Evolutionary conservation across 208 protist genomes (phyloP).

Genomic region (Vickermania spadyakhi): DNA sequence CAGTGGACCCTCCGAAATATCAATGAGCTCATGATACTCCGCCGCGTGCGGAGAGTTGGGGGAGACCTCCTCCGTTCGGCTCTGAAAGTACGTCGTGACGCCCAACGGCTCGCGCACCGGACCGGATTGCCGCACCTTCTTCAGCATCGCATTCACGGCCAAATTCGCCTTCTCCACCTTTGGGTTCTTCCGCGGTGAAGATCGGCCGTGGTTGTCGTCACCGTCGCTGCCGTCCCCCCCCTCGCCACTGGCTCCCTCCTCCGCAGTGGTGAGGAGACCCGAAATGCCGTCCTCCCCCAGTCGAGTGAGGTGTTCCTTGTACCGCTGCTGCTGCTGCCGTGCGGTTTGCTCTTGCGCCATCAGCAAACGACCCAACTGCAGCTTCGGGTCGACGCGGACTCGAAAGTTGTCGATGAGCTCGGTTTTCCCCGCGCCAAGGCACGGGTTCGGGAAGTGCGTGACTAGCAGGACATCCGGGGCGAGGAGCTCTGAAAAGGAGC

Average conservation of each 20-base stretch:
- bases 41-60: slow-evolving; percentile 4
- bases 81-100: neutral
- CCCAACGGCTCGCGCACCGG: neutral
- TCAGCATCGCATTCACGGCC: neutral
- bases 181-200: neutral
- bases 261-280: neutral
- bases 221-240: neutral
- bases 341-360: neutral
- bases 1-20: slow-evolving; percentile 46
- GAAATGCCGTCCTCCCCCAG: neutral
- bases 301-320: neutral
- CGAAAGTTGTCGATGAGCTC: neutral
- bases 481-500: slow-evolving; percentile 49
- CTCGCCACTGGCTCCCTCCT: neutral
- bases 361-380: neutral
- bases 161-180: neutral
- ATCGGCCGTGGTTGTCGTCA: neutral
- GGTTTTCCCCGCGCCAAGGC: neutral
- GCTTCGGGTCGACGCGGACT: neutral
- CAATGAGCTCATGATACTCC: slow-evolving; percentile 30
- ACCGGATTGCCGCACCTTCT: neutral
- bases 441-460: slow-evolving; percentile 61
- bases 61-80: neutral
- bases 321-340: neutral
- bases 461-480: slow-evolving; percentile 52